Percentiles rank a stretch among this genome's conserved stretches.
phyloP scores from a whole-genome alignment of 148 eudicot species.

The Fagopyrum tataricum region DNA sequence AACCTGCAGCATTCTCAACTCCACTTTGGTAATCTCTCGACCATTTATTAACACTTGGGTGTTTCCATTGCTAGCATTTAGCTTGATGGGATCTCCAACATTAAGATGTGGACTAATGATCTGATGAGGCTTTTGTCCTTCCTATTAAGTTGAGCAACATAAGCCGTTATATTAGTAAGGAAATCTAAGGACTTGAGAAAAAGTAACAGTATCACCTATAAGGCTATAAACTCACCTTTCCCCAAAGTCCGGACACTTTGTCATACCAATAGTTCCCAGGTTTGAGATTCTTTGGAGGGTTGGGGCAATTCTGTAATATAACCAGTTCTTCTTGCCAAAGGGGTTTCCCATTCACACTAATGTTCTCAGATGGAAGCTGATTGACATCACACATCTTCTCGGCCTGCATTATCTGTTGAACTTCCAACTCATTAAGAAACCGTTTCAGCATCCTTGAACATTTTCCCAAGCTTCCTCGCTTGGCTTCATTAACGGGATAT shows the following conservation, averaged over 20 bases:
- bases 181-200: slow-evolving; percentile 8
- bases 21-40: slow-evolving; percentile 91
- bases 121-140: slow-evolving; percentile 88
- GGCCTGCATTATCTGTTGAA: slow-evolving; percentile 83
- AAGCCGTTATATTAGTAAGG: neutral
- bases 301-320: slow-evolving; percentile 64
- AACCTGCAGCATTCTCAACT: slow-evolving; percentile 96
- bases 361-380: slow-evolving; percentile 84
- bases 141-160: slow-evolving; percentile 39
- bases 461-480: slow-evolving; percentile 76
- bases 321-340: slow-evolving; percentile 76
- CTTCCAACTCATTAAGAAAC: slow-evolving; percentile 82
- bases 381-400: slow-evolving; percentile 87
- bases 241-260: slow-evolving; percentile 99
- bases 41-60: slow-evolving; percentile 93
- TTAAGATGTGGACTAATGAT: slow-evolving; percentile 83
- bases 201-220: neutral
- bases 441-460: slow-evolving; percentile 85
- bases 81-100: slow-evolving; percentile 81
- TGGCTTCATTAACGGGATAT: slow-evolving; percentile 74
- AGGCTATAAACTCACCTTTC: slow-evolving; percentile 61
- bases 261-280: slow-evolving; percentile 98
- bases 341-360: slow-evolving; percentile 77
- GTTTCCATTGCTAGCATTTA: slow-evolving; percentile 89
- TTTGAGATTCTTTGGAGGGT: slow-evolving; percentile 84